phyloP scores from a whole-genome alignment of 305 asterid species.

The Plantago lanceolata region DNA sequence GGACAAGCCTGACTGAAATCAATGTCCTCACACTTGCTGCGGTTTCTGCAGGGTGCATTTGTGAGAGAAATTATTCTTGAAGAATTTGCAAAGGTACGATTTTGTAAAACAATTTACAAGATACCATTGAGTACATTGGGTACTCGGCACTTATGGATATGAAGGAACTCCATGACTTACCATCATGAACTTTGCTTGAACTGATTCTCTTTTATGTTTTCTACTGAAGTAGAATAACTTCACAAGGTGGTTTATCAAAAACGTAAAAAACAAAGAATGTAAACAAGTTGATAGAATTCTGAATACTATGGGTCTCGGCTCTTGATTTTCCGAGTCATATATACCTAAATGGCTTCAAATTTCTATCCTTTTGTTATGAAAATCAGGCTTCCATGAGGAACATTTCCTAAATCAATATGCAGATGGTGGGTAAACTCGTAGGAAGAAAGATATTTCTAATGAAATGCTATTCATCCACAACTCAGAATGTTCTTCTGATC shows the following conservation, averaged over 20 bases:
- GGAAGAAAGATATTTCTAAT: not conserved
- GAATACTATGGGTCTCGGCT: not conserved
- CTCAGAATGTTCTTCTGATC: conserved; percentile 7
- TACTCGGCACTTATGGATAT: not conserved
- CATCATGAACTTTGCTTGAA: conserved; percentile 7
- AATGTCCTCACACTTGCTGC: conserved; percentile 18
- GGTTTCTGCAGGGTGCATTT: conserved; percentile 64
- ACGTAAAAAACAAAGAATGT: no score
- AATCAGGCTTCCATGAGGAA: not conserved
- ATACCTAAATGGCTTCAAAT: not conserved
- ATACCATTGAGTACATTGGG: not conserved
- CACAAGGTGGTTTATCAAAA: no score
- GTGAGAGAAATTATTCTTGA: conserved; percentile 77
- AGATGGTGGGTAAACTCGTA: no score
- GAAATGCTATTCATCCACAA: not conserved
- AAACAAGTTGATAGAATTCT: conserved; percentile 6
- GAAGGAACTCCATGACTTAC: conserved; percentile 10
- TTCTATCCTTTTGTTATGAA: conserved; percentile 4
- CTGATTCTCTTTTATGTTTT: conserved; percentile 8
- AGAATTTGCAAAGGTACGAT: conserved; percentile 74
- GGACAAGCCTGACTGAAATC: conserved; percentile 8
- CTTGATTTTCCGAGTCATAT: no score
- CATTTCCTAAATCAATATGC: not conserved
- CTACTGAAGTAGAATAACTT: conserved; percentile 17
- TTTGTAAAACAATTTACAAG: not conserved